A percentile compares a stretch with the other conserved stretches of the same genome.
Conservation (phyloP, 2,329 filamentous ascomycete genomes). For the Aspergillus vadensis region DNA sequence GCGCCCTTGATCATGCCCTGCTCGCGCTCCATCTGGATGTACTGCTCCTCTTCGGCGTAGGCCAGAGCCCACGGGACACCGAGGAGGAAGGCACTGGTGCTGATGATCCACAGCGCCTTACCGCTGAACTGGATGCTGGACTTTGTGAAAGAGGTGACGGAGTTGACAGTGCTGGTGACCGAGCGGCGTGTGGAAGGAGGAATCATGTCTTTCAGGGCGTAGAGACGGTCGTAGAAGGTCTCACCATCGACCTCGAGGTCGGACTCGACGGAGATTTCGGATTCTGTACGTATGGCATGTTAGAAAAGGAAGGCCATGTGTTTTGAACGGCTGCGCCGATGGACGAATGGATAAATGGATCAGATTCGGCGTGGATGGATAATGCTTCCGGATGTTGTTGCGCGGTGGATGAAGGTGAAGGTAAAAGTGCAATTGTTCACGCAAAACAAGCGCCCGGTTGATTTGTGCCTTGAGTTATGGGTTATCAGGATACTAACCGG, state of each 20-base stretch:
- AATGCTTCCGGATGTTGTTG: conserved; percentile 52
- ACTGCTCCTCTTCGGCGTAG: conserved; percentile 93
- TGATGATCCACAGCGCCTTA: conserved; percentile 87
- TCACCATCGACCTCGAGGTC: conserved; percentile 63
- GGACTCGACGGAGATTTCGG: conserved; percentile 80
- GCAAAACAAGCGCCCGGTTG: neutral
- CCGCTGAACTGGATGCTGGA: conserved; percentile 66
- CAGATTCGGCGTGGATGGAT: neutral
- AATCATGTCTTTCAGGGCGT: conserved; percentile 74
- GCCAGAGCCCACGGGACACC: conserved; percentile 93
- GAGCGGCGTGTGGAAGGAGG: conserved; percentile 71
- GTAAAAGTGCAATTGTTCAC: neutral
- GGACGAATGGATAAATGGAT: conserved; percentile 2
- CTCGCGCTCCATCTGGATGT: conserved; percentile 96
- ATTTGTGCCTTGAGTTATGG: too few relatives aligned
- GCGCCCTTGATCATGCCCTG: conserved; percentile 93
- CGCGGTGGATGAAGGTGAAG: conserved; percentile 31
- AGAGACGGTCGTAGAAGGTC: conserved; percentile 67
- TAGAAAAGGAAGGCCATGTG: neutral
- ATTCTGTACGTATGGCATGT: conserved; percentile 57
- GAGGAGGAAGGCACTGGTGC: conserved; percentile 83
- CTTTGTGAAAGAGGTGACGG: conserved; percentile 48
- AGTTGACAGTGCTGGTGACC: conserved; percentile 61
- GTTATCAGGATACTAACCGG: conserved; percentile 61
- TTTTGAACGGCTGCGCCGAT: neutral